Percentiles rank a stretch among this genome's conserved stretches.
Evolutionary conservation across 2,329 filamentous ascomycete species (phyloP).

Genomic region (Graphilbum ipis-grandicollis): DNA sequence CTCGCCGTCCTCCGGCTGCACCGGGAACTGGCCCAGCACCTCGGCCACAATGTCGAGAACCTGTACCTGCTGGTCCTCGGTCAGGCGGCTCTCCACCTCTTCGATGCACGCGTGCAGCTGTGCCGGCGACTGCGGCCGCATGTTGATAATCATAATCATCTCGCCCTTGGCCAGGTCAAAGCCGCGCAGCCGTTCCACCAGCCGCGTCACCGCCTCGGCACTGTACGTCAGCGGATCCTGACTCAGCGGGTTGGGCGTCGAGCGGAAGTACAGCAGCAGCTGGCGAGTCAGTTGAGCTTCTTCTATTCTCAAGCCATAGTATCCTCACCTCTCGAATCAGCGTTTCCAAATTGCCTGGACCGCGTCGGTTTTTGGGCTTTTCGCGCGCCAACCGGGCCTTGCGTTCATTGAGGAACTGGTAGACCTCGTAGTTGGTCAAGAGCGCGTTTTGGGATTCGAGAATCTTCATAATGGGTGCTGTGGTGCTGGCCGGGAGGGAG

Average conservation of each 20-base stretch:
- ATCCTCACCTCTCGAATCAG: conserved; percentile 44
- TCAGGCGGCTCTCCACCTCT: conserved; percentile 44
- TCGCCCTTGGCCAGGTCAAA: conserved; percentile 51
- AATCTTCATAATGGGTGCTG: conserved; percentile 40
- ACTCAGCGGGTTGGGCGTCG: conserved; percentile 36
- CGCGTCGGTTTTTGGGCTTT: conserved; percentile 31
- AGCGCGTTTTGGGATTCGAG: conserved; percentile 52
- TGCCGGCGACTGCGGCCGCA: conserved; percentile 38
- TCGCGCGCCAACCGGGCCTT: conserved; percentile 28
- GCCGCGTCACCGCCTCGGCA: conserved; percentile 28
- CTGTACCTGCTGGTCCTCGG: conserved; percentile 37
- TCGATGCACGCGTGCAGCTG: conserved; percentile 47
- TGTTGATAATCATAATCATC: conserved; percentile 49
- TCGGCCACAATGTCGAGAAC: conserved; percentile 39
- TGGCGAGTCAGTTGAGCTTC: conserved; percentile 1
- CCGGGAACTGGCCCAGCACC: conserved; percentile 36
- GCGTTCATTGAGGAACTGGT: conserved; percentile 39
- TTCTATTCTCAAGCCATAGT: no score
- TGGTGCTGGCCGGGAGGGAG: neutral
- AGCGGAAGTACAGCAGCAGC: conserved; percentile 20
- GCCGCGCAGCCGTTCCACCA: conserved; percentile 36
- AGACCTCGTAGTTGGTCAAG: conserved; percentile 59
- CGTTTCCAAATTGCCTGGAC: conserved; percentile 38
- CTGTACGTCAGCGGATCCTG: conserved; percentile 36
- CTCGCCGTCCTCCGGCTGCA: conserved; percentile 17